Evolutionary conservation across 768 basidiomycete species (phyloP).

Genomic region (Rhodotorula taiwanensis): DNA sequence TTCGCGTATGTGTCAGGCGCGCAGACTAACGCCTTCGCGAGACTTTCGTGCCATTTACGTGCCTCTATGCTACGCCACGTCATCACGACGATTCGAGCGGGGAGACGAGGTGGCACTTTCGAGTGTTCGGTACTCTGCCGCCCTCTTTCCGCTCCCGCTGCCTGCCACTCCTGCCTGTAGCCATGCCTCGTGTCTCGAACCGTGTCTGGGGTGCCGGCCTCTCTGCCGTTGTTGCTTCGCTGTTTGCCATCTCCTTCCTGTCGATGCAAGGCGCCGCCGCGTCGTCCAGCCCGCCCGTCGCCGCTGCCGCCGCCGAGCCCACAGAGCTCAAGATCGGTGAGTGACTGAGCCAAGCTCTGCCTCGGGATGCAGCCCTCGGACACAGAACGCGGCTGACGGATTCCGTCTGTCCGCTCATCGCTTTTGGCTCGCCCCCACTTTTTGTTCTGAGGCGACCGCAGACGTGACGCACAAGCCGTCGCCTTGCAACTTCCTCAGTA

Average conservation of each 20-base stretch:
- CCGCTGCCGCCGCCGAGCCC: neutral
- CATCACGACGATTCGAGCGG: too few species aligned
- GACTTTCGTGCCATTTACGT: too few species aligned
- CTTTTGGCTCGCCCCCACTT: neutral
- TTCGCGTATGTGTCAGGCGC: too few species aligned
- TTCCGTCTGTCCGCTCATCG: too few species aligned
- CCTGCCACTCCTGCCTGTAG: too few species aligned
- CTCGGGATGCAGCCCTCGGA: too few species aligned
- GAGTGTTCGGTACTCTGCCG: too few species aligned
- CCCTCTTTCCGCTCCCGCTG: too few species aligned
- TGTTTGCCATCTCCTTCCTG: slow-evolving; percentile 11
- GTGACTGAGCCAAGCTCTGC: neutral
- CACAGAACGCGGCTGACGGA: too few species aligned
- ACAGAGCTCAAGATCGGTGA: slow-evolving; percentile 1
- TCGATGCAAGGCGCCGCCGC: neutral
- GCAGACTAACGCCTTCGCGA: too few species aligned
- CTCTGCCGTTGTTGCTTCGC: slow-evolving; percentile 10
- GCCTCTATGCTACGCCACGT: too few species aligned
- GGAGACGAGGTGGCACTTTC: too few species aligned
- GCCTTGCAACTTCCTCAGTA: slow-evolving; percentile 25
- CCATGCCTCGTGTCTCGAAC: slow-evolving; percentile 22
- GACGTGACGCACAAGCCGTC: slow-evolving; percentile 29
- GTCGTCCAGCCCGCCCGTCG: neutral
- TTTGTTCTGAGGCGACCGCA: neutral
- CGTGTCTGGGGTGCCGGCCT: slow-evolving; percentile 24